Conservation (phyloP, 83 land plant species). For the Diphasiastrum complanatum region DNA sequence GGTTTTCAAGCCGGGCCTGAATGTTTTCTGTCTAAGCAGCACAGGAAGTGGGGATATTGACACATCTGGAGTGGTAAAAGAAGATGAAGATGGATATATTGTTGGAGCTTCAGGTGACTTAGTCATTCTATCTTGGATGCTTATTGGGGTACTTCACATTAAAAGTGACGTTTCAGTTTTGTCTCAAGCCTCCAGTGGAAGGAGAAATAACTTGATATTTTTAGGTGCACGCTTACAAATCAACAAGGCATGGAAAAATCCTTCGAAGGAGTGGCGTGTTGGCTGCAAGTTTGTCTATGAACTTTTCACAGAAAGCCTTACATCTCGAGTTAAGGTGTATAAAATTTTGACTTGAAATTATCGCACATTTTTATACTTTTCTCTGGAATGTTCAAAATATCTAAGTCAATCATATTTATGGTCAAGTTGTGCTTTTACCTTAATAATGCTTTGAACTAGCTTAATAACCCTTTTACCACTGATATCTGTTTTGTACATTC, state of each 20-base stretch:
- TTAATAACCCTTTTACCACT: neutral
- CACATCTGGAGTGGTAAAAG: slow-evolving; percentile 77
- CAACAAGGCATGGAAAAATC: slow-evolving; percentile 82
- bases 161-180: no score
- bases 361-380: neutral
- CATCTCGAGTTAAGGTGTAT: slow-evolving; percentile 74
- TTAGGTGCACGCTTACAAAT: slow-evolving; percentile 56
- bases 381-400: neutral
- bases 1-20: neutral
- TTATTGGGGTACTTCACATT: no score
- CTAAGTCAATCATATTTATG: neutral
- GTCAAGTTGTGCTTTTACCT: neutral
- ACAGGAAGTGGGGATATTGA: slow-evolving; percentile 99
- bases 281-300: slow-evolving; percentile 77
- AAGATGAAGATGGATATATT: slow-evolving; percentile 69
- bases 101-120: slow-evolving; percentile 77
- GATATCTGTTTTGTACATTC: neutral
- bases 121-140: no score
- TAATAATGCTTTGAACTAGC: neutral
- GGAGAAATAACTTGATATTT: neutral
- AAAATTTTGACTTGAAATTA: neutral
- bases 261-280: slow-evolving; percentile 92
- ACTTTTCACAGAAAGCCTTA: slow-evolving; percentile 64
- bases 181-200: neutral
- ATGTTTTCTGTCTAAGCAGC: slow-evolving; percentile 36